Percentiles rank a stretch among this genome's conserved stretches.
Conservation (phyloP, 2,329 filamentous ascomycete species). For the Neonectria magnoliae region DNA sequence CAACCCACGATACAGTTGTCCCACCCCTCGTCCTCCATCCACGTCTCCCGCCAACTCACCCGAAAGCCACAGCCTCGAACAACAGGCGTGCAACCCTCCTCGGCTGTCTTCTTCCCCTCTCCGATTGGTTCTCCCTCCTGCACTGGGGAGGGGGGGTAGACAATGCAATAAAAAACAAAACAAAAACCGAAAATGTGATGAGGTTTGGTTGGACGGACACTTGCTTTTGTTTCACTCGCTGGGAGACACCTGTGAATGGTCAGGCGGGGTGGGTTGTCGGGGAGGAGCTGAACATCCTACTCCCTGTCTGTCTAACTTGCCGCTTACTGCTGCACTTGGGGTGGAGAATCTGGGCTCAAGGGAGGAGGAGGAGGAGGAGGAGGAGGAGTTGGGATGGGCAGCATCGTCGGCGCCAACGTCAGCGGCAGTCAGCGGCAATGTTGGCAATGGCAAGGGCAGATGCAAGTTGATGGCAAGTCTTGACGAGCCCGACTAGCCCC, state of each 20-base stretch:
- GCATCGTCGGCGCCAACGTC: not conserved
- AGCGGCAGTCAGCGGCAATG: too few species aligned
- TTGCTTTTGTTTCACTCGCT: conserved; percentile 15
- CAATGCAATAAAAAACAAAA: not conserved
- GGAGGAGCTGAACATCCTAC: not conserved
- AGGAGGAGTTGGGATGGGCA: not conserved
- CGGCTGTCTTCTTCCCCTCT: not conserved
- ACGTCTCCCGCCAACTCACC: not conserved
- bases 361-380: not conserved
- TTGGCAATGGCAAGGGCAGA: not conserved
- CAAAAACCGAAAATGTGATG: not conserved
- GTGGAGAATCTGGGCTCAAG: not conserved
- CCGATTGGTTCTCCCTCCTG: conserved; percentile 1
- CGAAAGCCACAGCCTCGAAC: not conserved
- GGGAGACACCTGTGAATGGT: conserved; percentile 3
- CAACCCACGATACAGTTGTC: not conserved
- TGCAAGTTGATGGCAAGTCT: conserved; percentile 8
- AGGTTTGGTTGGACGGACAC: not conserved
- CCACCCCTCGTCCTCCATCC: not conserved
- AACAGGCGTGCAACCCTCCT: not conserved
- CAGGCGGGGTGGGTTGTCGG: not conserved
- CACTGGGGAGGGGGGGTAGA: not conserved
- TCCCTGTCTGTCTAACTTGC: too few species aligned
- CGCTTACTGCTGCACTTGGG: not conserved
- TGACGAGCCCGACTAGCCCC: conserved; percentile 1